phyloP scores from a whole-genome alignment of 257 asterid genomes.

The Ophiorrhiza pumila region DNA sequence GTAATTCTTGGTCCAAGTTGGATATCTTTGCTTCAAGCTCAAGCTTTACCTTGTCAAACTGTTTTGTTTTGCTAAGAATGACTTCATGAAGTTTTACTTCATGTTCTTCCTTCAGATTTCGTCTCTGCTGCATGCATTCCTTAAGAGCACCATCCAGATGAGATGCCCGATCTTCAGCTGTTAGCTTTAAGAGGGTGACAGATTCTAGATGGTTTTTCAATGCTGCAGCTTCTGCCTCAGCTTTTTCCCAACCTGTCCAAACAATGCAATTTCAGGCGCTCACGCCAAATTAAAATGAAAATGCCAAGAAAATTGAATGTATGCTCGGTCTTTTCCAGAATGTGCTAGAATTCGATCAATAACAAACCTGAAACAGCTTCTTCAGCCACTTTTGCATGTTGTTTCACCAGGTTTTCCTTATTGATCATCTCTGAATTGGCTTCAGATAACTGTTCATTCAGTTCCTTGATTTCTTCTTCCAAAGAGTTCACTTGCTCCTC shows the following conservation, averaged over 20 bases:
- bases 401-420: slow-evolving; percentile 85
- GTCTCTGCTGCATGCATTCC: slow-evolving; percentile 94
- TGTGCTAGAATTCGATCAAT: background rate
- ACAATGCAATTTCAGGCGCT: slow-evolving; percentile 1
- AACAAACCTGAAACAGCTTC: slow-evolving; percentile 94
- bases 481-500: slow-evolving; percentile 66
- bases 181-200: slow-evolving; percentile 82
- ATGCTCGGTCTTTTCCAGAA: background rate
- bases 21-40: slow-evolving; percentile 70
- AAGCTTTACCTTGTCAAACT: slow-evolving; percentile 68
- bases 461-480: slow-evolving; percentile 68
- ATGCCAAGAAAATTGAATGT: background rate
- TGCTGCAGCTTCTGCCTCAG: slow-evolving; percentile 90
- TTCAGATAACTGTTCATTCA: slow-evolving; percentile 74
- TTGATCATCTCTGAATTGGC: slow-evolving; percentile 65
- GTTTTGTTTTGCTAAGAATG: slow-evolving; percentile 56
- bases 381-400: slow-evolving; percentile 97
- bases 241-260: slow-evolving; percentile 97
- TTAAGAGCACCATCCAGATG: slow-evolving; percentile 94
- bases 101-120: slow-evolving; percentile 82
- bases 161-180: slow-evolving; percentile 89
- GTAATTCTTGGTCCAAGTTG: slow-evolving; percentile 68
- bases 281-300: background rate
- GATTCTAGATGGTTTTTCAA: slow-evolving; percentile 86
- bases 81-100: slow-evolving; percentile 71